Percentiles rank a stretch among this genome's conserved stretches.
These are phyloP conservation scores for Cladosporium sp. DNA, from an alignment of 2,329 filamentous ascomycete genomes.

Conservation along the genomic window DNA sequence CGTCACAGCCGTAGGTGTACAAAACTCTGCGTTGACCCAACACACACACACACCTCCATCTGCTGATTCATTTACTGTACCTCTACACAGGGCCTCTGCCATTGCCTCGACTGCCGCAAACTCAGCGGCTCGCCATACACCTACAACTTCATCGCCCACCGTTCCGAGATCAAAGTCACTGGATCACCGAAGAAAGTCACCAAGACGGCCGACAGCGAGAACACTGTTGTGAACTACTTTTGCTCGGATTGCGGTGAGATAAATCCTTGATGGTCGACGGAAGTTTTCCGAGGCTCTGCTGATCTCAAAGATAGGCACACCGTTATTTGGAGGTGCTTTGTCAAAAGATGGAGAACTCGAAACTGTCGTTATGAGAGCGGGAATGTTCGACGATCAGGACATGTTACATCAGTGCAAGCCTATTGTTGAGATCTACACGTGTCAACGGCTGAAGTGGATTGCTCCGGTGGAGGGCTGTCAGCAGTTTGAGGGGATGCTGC, in stretches of 20 bases:
- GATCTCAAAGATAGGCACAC: background rate
- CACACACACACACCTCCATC: background rate
- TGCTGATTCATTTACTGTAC: background rate
- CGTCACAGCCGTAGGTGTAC: background rate
- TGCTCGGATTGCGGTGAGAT: slow-evolving; percentile 10
- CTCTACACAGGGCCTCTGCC: background rate
- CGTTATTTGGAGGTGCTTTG: slow-evolving; percentile 3
- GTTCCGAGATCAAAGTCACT: slow-evolving; percentile 1
- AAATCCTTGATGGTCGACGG: too few species aligned
- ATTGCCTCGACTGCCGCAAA: slow-evolving; percentile 13
- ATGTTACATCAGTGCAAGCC: background rate
- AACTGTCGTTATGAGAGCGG: slow-evolving; percentile 5
- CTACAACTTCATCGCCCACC: slow-evolving; percentile 5
- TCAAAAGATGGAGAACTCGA: background rate
- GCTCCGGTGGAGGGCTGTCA: background rate
- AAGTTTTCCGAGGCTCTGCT: background rate
- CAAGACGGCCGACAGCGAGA: background rate
- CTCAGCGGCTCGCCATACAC: slow-evolving; percentile 1
- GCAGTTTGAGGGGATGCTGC: slow-evolving; percentile 15
- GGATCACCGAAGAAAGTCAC: background rate
- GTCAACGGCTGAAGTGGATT: slow-evolving; percentile 7
- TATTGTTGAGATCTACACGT: slow-evolving; percentile 8
- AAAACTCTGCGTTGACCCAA: background rate
- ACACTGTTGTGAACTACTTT: slow-evolving; percentile 9
- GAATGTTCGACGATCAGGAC: slow-evolving; percentile 4